Percentiles rank a stretch among this genome's conserved stretches.
Evolutionary conservation across 495 filamentous ascomycete species (phyloP).

Genomic region (Umbilicaria muhlenbergii): DNA sequence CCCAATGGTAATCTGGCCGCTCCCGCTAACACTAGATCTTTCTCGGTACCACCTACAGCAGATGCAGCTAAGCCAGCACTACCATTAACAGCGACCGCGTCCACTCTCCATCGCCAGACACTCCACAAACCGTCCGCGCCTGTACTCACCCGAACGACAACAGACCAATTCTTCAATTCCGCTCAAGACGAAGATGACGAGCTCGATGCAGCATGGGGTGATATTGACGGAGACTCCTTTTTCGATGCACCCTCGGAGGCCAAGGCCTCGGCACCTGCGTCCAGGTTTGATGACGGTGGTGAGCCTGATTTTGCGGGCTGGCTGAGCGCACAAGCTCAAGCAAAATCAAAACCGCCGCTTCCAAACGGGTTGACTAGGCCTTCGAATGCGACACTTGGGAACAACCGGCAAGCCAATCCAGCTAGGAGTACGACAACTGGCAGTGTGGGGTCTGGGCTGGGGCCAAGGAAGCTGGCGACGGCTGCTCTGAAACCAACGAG

Average conservation of each 20-base stretch:
- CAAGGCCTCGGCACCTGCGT: constrained; percentile 20
- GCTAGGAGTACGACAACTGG: constrained; percentile 22
- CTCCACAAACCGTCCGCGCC: constrained; percentile 23
- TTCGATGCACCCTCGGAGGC: constrained; percentile 28
- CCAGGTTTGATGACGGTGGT: constrained; percentile 57
- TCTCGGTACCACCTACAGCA: constrained; percentile 26
- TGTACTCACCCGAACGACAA: constrained; percentile 3
- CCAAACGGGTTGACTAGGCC: constrained; percentile 63
- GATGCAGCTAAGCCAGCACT: not conserved
- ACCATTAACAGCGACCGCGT: constrained; percentile 31
- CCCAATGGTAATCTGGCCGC: constrained; percentile 17
- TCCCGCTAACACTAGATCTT: constrained; percentile 24
- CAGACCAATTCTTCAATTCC: constrained; percentile 42
- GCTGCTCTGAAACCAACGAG: constrained; percentile 19
- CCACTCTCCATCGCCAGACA: constrained; percentile 35
- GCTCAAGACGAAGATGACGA: constrained; percentile 45
- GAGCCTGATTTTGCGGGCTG: constrained; percentile 92
- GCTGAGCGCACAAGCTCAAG: constrained; percentile 66
- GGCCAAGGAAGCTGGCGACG: constrained; percentile 25
- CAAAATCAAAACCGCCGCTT: constrained; percentile 53
- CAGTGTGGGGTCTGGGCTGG: constrained; percentile 12
- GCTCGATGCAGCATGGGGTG: constrained; percentile 29
- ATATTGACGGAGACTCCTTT: constrained; percentile 27
- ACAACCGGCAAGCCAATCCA: constrained; percentile 8
- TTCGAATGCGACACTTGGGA: constrained; percentile 12